Conservation (phyloP, 208 protist species). For the Phytomonas sp. region DNA sequence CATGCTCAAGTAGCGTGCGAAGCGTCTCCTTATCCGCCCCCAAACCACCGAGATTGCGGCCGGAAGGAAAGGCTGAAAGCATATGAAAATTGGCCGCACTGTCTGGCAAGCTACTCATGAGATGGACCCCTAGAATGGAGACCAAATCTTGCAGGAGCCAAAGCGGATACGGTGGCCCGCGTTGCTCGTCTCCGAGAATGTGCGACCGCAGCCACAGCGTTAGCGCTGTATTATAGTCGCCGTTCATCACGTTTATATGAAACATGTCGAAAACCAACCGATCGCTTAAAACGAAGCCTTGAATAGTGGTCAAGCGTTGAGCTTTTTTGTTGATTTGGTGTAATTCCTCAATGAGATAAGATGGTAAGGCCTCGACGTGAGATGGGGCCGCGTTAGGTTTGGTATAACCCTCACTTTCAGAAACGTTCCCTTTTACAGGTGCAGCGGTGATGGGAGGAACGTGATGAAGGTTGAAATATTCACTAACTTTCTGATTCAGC, state of each 20-base stretch:
- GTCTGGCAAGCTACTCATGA: conserved; percentile 27
- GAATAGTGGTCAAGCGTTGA: conserved; percentile 25
- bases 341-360: conserved; percentile 40
- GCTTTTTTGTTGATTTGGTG: conserved; percentile 36
- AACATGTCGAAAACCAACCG: conserved; percentile 52
- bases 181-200: conserved; percentile 20
- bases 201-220: conserved; percentile 22
- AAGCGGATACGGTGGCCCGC: conserved; percentile 31
- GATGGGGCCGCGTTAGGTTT: background rate
- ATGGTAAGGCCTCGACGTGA: conserved; percentile 17
- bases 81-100: conserved; percentile 11
- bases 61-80: background rate
- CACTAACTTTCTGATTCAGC: conserved; percentile 12
- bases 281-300: conserved; percentile 60
- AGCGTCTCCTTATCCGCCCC: background rate
- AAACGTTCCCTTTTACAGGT: background rate
- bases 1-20: background rate
- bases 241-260: conserved; percentile 35
- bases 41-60: background rate
- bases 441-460: background rate
- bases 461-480: background rate
- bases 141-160: conserved; percentile 23
- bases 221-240: conserved; percentile 29
- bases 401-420: background rate
- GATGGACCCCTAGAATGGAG: conserved; percentile 12